Conservation (phyloP, 2,329 filamentous ascomycete genomes). For the Cladobotryum mycophilum region DNA sequence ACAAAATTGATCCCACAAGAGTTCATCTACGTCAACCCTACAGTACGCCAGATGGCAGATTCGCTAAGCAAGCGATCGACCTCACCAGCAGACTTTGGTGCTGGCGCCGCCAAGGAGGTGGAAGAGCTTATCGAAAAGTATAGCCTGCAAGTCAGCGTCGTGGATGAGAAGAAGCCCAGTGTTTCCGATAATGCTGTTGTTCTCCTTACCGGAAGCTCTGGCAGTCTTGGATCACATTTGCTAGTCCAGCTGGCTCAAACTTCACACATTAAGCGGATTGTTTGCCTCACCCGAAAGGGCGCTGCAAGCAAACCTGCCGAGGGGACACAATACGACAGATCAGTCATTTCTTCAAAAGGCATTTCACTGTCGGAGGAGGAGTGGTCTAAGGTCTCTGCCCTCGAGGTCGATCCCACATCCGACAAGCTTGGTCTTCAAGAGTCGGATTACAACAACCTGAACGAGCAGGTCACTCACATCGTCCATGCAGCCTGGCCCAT, state of each 20-base stretch:
- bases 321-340: slow-evolving; percentile 6
- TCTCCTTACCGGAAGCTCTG: slow-evolving; percentile 17
- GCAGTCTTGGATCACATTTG: slow-evolving; percentile 15
- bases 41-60: slow-evolving; percentile 10
- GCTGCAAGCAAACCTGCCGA: neutral
- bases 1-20: slow-evolving; percentile 12
- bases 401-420: slow-evolving; percentile 14
- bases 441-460: slow-evolving; percentile 10
- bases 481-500: slow-evolving; percentile 21
- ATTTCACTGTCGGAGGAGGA: slow-evolving; percentile 10
- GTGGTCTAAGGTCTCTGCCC: slow-evolving; percentile 13
- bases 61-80: slow-evolving; percentile 6
- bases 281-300: slow-evolving; percentile 8
- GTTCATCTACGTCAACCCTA: slow-evolving; percentile 17
- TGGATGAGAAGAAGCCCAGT: slow-evolving; percentile 4
- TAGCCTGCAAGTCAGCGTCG: neutral
- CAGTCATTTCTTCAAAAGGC: slow-evolving; percentile 6
- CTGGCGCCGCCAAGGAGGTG: neutral
- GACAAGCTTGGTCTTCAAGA: slow-evolving; percentile 13
- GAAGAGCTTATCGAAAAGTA: slow-evolving; percentile 10
- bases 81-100: neutral
- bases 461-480: slow-evolving; percentile 14
- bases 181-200: slow-evolving; percentile 10
- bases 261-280: slow-evolving; percentile 10
- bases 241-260: slow-evolving; percentile 12